A percentile compares a stretch with the other conserved stretches of the same genome.
Evolutionary conservation across 805 yeast genomes (phyloP).

Genomic region (Ogataea ganodermae): DNA sequence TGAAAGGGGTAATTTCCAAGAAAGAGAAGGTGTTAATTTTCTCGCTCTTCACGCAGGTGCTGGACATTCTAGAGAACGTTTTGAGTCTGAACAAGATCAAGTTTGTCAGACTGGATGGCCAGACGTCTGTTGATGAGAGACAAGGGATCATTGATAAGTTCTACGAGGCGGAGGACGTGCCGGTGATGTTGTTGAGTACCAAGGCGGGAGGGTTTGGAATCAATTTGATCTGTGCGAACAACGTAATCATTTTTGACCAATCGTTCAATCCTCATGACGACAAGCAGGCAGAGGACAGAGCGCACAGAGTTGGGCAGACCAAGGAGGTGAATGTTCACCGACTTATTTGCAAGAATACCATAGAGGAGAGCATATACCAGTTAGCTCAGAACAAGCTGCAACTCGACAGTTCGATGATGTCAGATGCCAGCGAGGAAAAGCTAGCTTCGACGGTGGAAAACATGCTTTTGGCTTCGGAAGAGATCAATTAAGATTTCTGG

Average conservation of each 20-base stretch:
- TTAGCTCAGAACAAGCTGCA: conserved; percentile 90
- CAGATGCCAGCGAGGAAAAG: conserved; percentile 51
- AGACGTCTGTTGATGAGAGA: conserved; percentile 87
- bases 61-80: conserved; percentile 83
- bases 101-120: conserved; percentile 89
- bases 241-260: conserved; percentile 88
- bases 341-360: conserved; percentile 68
- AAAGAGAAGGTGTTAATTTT: conserved; percentile 77
- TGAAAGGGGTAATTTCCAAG: conserved; percentile 55
- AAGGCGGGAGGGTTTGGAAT: conserved; percentile 99
- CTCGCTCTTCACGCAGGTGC: conserved; percentile 88
- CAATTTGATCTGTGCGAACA: conserved; percentile 91
- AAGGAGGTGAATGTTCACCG: conserved; percentile 73
- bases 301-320: conserved; percentile 95
- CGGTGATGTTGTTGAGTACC: conserved; percentile 86
- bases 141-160: conserved; percentile 90
- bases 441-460: conserved; percentile 54
- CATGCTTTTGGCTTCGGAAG: conserved; percentile 37
- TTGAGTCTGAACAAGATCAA: conserved; percentile 63
- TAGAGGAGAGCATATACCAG: conserved; percentile 86
- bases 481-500: not conserved
- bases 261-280: conserved; percentile 98
- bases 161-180: conserved; percentile 77
- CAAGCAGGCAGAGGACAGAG: conserved; percentile 97
- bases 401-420: conserved; percentile 66